Base-by-base conservation (phyloP, 768 basidiomycete species). In the Tulasnella sp. region DNA sequence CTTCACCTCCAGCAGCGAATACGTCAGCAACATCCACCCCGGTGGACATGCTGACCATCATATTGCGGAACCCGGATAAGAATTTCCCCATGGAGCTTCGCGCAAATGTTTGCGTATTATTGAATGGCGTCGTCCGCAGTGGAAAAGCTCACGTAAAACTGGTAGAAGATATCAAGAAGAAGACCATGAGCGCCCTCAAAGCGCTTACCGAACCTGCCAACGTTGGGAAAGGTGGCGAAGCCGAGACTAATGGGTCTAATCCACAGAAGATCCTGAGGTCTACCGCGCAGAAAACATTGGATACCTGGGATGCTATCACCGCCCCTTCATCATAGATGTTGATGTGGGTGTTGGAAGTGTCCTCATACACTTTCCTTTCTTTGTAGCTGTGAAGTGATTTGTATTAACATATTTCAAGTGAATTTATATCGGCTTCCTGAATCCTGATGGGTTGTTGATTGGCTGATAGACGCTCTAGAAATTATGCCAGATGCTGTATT, bases 41-140 rank as follows among this genome's bases (percentile, higher is more conserved):
- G 0, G n/a, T 53, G 41, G 55, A 42, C 33, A 77, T 80, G 69
- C 72, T 90, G 47, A 65, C 77, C 40, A 69, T 68, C 37, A 76
- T 79, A 45, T 65, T 91, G 55, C 71, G 70, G 41, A 80, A 79
- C 56, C 50, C 55, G 24, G 58, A 60, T 22, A 55, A 56, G 67
- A 68, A 54, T 67, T 79, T 78, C 59, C 81, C 81, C n/a, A 66
- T 76, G 16, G 87, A 89, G 67, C 75, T 90, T 52, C 76, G 84
- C 41, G 69, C 76, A 24, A 90, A 90, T 58, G 74, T 78, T 15
- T 87, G 84, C 61, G 74, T 80, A 5, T 71, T 90, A 53, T 65
- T 90, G 24, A 69, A 75, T 34, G 80, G 84, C 13, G 34, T 54
- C 2, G 4, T 53, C 42, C 39, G 48, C 27, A 33, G 37, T 15